Conservation (phyloP, 805 yeast species). For the Kockiozyma suomiensis region DNA sequence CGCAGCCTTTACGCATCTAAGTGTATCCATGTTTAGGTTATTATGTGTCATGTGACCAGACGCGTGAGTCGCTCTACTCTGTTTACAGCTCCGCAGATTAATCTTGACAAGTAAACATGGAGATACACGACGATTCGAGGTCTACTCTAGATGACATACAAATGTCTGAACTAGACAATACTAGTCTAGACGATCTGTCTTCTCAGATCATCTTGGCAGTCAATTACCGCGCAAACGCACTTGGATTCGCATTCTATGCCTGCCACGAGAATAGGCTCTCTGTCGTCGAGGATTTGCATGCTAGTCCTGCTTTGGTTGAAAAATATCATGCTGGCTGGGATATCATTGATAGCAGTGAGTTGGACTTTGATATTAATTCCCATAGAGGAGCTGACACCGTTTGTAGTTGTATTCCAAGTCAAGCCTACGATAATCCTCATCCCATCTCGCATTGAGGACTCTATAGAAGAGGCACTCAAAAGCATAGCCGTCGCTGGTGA, state of each 20-base stretch:
- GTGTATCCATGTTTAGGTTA: background rate
- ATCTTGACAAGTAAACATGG: too few relatives aligned
- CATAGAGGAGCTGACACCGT: background rate
- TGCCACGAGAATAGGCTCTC: constrained; percentile 17
- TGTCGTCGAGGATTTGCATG: constrained; percentile 25
- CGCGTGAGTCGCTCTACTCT: background rate
- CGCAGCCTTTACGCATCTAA: background rate
- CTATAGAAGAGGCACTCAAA: constrained; percentile 20
- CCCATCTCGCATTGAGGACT: constrained; percentile 24
- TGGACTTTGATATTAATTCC: too few relatives aligned
- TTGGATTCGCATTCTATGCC: constrained; percentile 21
- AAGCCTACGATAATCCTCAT: constrained; percentile 25
- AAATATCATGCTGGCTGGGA: constrained; percentile 24
- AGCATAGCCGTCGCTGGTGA: background rate
- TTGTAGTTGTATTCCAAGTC: constrained; percentile 26
- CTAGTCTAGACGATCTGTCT: background rate
- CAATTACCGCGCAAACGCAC: constrained; percentile 16
- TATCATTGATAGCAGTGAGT: constrained; percentile 19
- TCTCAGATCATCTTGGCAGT: constrained; percentile 18
- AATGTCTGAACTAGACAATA: too few relatives aligned
- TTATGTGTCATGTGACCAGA: background rate
- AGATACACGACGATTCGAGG: background rate
- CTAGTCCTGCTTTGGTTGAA: constrained; percentile 23
- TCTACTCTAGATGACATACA: too few relatives aligned
- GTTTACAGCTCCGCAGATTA: background rate